Conservation (phyloP, 164 flowering plant genomes). For the Magnolia sinica region DNA sequence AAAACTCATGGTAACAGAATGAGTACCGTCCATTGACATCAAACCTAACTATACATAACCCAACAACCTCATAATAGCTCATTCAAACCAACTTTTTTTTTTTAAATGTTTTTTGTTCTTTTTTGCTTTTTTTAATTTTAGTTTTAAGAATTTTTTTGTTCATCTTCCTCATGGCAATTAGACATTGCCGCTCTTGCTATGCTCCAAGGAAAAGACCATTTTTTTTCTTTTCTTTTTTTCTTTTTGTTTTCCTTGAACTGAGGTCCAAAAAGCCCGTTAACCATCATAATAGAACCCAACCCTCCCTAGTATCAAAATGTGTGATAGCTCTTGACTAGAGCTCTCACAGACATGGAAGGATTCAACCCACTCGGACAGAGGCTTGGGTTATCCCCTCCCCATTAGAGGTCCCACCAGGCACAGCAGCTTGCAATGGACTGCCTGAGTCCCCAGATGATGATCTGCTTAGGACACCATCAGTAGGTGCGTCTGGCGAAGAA, state of each 20-base stretch:
- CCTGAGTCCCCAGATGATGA: slow-evolving; percentile 22
- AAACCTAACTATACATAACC: slow-evolving; percentile 32
- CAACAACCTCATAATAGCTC: slow-evolving; percentile 20
- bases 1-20: slow-evolving; percentile 17
- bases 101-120: background rate
- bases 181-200: no score
- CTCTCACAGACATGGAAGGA: slow-evolving; percentile 8
- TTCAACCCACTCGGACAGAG: slow-evolving; percentile 8
- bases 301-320: background rate
- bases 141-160: no score
- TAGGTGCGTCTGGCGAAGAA: slow-evolving; percentile 13
- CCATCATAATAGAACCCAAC: background rate
- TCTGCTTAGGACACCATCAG: slow-evolving; percentile 17
- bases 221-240: slow-evolving; percentile 7
- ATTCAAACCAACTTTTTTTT: slow-evolving; percentile 6
- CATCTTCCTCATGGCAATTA: no score
- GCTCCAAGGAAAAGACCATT: background rate
- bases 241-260: background rate
- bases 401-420: slow-evolving; percentile 8
- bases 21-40: slow-evolving; percentile 18
- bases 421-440: slow-evolving; percentile 12
- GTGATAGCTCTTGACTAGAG: slow-evolving; percentile 1
- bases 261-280: background rate
- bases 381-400: slow-evolving; percentile 22
- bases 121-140: background rate